These are phyloP conservation scores for Plasmodium vivax DNA, from an alignment of 169 alveolate genomes.

Conservation along the genomic window DNA sequence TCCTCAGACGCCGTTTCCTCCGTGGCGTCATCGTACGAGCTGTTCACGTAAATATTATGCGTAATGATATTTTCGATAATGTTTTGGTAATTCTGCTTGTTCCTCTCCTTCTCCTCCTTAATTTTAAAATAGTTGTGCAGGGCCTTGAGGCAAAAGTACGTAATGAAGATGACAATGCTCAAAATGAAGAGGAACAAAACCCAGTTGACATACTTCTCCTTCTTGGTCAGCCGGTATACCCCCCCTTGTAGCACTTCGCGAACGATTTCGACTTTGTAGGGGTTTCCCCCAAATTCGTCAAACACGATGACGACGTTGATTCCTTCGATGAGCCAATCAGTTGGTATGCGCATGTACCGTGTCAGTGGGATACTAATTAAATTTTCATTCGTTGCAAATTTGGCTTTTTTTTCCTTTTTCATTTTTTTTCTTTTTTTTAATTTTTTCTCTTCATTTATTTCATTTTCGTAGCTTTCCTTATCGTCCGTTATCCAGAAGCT, in stretches of 20 bases:
- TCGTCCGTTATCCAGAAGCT: constrained; percentile 75
- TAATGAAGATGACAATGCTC: constrained; percentile 43
- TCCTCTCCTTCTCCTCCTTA: constrained; percentile 59
- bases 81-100: constrained; percentile 69
- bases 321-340: constrained; percentile 74
- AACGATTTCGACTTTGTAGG: constrained; percentile 60
- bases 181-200: constrained; percentile 56
- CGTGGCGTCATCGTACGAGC: constrained; percentile 59
- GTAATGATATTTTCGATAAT: constrained; percentile 72
- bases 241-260: constrained; percentile 72
- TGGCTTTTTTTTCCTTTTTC: constrained; percentile 45
- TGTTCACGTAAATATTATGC: constrained; percentile 58
- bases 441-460: constrained; percentile 48
- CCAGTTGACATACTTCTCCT: constrained; percentile 72
- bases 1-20: constrained; percentile 52
- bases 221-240: constrained; percentile 55
- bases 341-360: constrained; percentile 75
- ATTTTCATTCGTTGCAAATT: constrained; percentile 64
- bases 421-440: constrained; percentile 39
- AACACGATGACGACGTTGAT: constrained; percentile 32
- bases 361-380: constrained; percentile 60
- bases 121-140: constrained; percentile 50
- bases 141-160: constrained; percentile 60
- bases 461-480: constrained; percentile 63
- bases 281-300: constrained; percentile 75